These are phyloP conservation scores for Penicillium sp. DNA, from an alignment of 2,329 filamentous ascomycete species.

Conservation along the genomic window DNA sequence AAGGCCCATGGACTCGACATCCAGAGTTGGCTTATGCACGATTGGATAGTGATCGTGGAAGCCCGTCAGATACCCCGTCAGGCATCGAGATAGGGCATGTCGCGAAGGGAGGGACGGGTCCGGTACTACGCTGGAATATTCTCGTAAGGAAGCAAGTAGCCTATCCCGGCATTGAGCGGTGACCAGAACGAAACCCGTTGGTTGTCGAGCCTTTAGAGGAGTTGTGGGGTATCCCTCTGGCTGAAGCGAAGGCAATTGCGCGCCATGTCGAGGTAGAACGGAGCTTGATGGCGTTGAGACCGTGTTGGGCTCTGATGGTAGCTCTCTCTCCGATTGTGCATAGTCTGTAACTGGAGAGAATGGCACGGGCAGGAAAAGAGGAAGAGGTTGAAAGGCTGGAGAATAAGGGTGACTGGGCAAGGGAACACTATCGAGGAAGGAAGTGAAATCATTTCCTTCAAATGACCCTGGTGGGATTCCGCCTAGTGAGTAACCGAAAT, in stretches of 20 bases:
- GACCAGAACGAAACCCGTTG: slow-evolving; percentile 27
- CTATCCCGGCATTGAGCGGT: slow-evolving; percentile 31
- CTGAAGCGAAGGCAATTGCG: slow-evolving; percentile 32
- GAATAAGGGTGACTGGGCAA: slow-evolving; percentile 33
- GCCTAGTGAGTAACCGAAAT: slow-evolving; percentile 21
- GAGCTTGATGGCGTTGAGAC: slow-evolving; percentile 26
- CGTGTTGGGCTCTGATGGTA: slow-evolving; percentile 8
- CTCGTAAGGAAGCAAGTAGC: slow-evolving; percentile 18
- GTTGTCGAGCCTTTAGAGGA: slow-evolving; percentile 23
- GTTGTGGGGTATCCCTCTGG: slow-evolving; percentile 27
- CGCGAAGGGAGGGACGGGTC: slow-evolving; percentile 28
- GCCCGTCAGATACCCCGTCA: slow-evolving; percentile 32
- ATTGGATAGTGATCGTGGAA: slow-evolving; percentile 34
- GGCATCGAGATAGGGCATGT: slow-evolving; percentile 31
- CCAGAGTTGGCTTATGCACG: slow-evolving; percentile 30
- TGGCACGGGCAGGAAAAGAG: slow-evolving; percentile 28
- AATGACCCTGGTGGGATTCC: slow-evolving; percentile 16
- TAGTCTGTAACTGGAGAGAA: slow-evolving; percentile 26
- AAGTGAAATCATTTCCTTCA: slow-evolving; percentile 34
- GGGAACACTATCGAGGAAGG: slow-evolving; percentile 33
- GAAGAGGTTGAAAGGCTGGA: slow-evolving; percentile 31
- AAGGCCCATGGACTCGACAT: slow-evolving; percentile 23
- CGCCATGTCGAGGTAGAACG: slow-evolving; percentile 31
- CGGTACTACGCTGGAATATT: slow-evolving; percentile 28
- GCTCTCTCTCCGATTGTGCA: slow-evolving; percentile 19